Evolutionary conservation across 2,329 filamentous ascomycete genomes (phyloP), one percentile per base, ranked within the genome.

Genomic region (Gaeumannomyces sp.): DNA sequence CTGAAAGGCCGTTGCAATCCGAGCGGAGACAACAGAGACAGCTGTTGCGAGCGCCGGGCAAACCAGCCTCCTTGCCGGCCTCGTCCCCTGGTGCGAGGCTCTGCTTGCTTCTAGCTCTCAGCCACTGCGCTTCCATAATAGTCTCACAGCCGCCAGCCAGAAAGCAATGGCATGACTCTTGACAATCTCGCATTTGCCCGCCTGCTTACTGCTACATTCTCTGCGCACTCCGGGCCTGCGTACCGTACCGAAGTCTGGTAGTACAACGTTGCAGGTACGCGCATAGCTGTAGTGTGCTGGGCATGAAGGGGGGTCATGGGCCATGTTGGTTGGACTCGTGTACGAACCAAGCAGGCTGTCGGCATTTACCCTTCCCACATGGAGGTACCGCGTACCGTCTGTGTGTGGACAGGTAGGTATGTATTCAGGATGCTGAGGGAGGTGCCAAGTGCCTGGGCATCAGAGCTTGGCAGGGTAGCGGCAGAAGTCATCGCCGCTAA

Each of bases 211-310:
- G 16, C 38, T 22, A 22, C 38, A 8, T 50, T 10, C 19, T 53
- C 22, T 19, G n/a, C 22, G 5, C 38, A 10, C 45, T 53, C n/a
- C 45, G 45, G 45, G 19, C 45, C 45, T 53, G 45, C 45, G 22
- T 53, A 53, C 45, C 45, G 45, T 53, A 7, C 45, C 22, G 22
- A n/a, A n/a, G 45, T n/a, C 45, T 53, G 45, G 45, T 53, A 53
- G 45, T 53, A 53, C 45, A 53, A 53, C 45, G 45, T 53, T 53
- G 45, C 45, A 53, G 45, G 45, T 53, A 53, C 45, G 45, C 45
- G 45, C 45, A 53, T 53, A 2, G 45, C 45, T 53, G 19, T 53
- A 19, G 38, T 19, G 16, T 45, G 38, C 38, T 45, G 38, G 38
- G 38, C 45, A 53, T 11, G 19, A 7, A 53, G 45, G 45, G 19